phyloP scores from a whole-genome alignment of 768 basidiomycete genomes.

The Serendipita sp. region DNA sequence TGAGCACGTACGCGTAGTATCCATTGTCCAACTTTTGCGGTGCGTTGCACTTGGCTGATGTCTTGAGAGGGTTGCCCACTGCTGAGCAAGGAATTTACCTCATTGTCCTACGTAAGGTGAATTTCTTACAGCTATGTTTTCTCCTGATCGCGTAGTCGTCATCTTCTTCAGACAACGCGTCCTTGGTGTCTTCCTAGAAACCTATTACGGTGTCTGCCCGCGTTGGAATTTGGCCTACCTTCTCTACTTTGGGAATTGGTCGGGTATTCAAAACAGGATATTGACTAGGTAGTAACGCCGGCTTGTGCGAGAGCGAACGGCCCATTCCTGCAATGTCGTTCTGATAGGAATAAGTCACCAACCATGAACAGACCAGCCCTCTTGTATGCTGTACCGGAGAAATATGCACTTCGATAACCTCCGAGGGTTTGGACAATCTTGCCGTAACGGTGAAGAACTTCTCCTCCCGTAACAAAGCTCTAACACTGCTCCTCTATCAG shows the following conservation, averaged over 20 bases:
- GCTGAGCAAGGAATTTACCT: no score
- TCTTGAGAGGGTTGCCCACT: no score
- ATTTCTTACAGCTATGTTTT: no score
- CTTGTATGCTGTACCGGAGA: conserved; percentile 34
- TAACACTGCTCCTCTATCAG: conserved; percentile 38
- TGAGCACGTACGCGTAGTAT: no score
- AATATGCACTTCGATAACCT: conserved; percentile 43
- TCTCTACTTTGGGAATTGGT: conserved; percentile 44
- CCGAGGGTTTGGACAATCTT: conserved; percentile 58
- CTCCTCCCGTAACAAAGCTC: conserved; percentile 34
- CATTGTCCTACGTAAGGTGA: no score
- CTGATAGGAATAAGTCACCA: conserved; percentile 24
- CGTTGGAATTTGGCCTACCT: conserved; percentile 7
- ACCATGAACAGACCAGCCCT: background rate
- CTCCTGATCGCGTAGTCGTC: no score
- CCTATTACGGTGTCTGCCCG: no score
- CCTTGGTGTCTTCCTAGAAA: no score
- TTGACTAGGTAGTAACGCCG: conserved; percentile 33
- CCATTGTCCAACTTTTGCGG: no score
- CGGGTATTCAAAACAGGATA: conserved; percentile 62
- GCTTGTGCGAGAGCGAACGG: conserved; percentile 38
- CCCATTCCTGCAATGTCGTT: conserved; percentile 60
- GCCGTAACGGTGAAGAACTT: conserved; percentile 48
- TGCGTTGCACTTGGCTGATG: no score
- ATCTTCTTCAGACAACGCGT: no score